These are phyloP conservation scores for Phylloporus sp. DNA, from an alignment of 1,284 basidiomycete species.

Conservation along the genomic window DNA sequence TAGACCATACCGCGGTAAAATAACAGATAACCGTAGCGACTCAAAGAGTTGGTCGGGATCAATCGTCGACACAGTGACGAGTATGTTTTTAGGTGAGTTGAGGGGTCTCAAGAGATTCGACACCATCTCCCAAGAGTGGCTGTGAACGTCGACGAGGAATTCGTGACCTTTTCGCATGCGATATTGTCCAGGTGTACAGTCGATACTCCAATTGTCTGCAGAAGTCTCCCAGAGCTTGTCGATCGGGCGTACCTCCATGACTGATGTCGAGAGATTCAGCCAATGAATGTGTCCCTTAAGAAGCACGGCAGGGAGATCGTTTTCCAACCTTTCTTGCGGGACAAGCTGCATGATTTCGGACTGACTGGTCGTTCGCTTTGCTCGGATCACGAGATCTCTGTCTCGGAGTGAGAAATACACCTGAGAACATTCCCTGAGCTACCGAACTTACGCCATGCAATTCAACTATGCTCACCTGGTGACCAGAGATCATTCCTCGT, in stretches of 20 bases:
- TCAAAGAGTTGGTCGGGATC: not conserved
- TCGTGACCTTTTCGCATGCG: conserved; percentile 23
- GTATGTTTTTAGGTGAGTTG: not conserved
- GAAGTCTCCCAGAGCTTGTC: conserved; percentile 27
- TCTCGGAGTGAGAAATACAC: not conserved
- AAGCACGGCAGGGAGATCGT: not conserved
- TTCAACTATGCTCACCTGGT: not conserved
- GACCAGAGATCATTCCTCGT: not conserved
- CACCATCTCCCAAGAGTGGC: conserved; percentile 29
- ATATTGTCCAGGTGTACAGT: conserved; percentile 10
- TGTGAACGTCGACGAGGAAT: conserved; percentile 37
- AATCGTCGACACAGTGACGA: not conserved
- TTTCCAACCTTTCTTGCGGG: not conserved
- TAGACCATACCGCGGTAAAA: not conserved
- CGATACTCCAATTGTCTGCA: conserved; percentile 24
- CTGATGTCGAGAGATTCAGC: conserved; percentile 10
- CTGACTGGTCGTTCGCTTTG: not conserved
- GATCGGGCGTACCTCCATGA: conserved; percentile 45
- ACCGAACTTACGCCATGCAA: not conserved
- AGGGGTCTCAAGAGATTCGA: not conserved
- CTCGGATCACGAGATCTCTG: not conserved
- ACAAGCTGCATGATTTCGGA: not conserved
- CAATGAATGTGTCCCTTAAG: not conserved
- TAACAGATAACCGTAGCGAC: not conserved
- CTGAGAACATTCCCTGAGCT: not conserved